Evolutionary conservation across 1,284 basidiomycete genomes (phyloP).

Genomic region (Salmacisia buchloeana): DNA sequence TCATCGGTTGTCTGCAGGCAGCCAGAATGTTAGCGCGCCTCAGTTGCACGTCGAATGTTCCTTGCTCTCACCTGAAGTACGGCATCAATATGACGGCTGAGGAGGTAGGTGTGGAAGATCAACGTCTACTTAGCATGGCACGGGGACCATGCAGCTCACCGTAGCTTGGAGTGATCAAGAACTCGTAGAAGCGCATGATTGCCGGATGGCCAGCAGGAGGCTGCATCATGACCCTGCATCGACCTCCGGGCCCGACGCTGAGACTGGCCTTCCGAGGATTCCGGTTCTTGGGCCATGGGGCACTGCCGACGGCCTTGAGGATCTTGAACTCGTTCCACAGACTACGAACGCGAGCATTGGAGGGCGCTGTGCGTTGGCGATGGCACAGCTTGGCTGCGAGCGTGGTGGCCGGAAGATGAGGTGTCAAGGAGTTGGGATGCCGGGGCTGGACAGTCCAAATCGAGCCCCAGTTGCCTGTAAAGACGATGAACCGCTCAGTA

Average conservation of each 20-base stretch:
- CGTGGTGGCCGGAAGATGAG: slow-evolving; percentile 6
- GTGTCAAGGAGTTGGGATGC: not conserved
- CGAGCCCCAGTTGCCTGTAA: slow-evolving; percentile 27
- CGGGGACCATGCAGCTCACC: slow-evolving; percentile 8
- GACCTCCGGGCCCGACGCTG: slow-evolving; percentile 20
- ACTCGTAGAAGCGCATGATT: slow-evolving; percentile 32
- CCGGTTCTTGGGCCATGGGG: slow-evolving; percentile 5
- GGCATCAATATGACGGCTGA: slow-evolving; percentile 27
- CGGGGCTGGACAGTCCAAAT: slow-evolving; percentile 16
- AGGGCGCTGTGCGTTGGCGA: slow-evolving; percentile 23
- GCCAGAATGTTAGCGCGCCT: too few relatives aligned
- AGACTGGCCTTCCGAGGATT: slow-evolving; percentile 11
- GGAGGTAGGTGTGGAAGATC: not conserved
- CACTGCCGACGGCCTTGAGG: slow-evolving; percentile 20
- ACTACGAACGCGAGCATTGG: slow-evolving; percentile 25
- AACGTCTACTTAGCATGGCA: not conserved
- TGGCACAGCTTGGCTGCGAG: slow-evolving; percentile 34
- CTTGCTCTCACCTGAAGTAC: slow-evolving; percentile 15
- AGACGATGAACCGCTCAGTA: too few relatives aligned
- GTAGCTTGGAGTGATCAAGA: slow-evolving; percentile 27
- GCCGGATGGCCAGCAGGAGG: slow-evolving; percentile 27
- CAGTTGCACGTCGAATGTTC: too few relatives aligned
- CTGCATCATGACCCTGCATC: slow-evolving; percentile 13
- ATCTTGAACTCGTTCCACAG: slow-evolving; percentile 44
- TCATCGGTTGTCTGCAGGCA: slow-evolving; percentile 36